phyloP scores from a whole-genome alignment of 495 filamentous ascomycete species.

The Pyronema omphalodes region DNA sequence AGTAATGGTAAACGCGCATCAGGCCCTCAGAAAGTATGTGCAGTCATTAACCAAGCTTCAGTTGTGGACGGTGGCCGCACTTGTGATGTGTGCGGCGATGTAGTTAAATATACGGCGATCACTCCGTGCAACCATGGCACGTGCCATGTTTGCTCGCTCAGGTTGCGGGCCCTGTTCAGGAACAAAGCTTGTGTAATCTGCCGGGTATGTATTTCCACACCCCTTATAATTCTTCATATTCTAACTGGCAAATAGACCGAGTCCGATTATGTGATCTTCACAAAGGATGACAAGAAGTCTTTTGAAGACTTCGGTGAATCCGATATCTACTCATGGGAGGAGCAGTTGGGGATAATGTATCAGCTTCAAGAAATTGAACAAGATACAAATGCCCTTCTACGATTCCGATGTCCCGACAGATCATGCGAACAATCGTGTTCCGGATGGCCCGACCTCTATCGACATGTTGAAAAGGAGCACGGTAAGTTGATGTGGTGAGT shows the following conservation, averaged over 20 bases:
- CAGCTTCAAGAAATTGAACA: constrained; percentile 69
- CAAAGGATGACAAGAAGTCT: constrained; percentile 56
- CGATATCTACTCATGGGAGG: constrained; percentile 58
- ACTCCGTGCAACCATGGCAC: constrained; percentile 88
- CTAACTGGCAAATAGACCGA: constrained; percentile 40
- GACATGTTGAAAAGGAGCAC: constrained; percentile 67
- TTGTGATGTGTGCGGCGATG: constrained; percentile 91
- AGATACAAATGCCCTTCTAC: constrained; percentile 70
- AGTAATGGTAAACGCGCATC: not conserved
- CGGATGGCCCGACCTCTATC: constrained; percentile 82
- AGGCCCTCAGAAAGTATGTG: not conserved
- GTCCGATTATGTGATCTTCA: constrained; percentile 75
- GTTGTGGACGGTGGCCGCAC: constrained; percentile 52
- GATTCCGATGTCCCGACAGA: constrained; percentile 80
- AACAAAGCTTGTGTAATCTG: constrained; percentile 88
- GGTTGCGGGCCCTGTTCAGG: constrained; percentile 83
- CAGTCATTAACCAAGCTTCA: constrained; percentile 12
- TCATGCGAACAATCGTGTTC: constrained; percentile 77
- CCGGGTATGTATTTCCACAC: constrained; percentile 37
- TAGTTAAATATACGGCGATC: constrained; percentile 63
- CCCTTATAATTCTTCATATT: constrained; percentile 1
- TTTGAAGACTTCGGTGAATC: constrained; percentile 60
- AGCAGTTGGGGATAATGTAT: constrained; percentile 75
- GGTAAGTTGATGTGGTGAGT: constrained; percentile 69
- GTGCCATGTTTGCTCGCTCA: constrained; percentile 84